phyloP scores from a whole-genome alignment of 805 yeast genomes.

The Candida golubevii region DNA sequence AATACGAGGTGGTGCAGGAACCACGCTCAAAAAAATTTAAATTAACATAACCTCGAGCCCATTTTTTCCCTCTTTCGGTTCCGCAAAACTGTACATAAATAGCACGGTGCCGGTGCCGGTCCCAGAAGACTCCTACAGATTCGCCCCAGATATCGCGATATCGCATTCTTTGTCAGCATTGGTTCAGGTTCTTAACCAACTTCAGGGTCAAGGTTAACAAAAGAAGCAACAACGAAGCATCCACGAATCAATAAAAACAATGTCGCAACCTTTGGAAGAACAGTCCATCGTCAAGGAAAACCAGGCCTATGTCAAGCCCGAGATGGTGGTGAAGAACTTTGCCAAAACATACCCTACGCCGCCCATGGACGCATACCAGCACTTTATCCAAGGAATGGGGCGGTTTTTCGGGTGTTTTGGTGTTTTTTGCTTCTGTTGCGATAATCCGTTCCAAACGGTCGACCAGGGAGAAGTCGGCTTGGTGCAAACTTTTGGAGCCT shows the following conservation, averaged over 20 bases:
- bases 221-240: no score
- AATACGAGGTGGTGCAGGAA: no score
- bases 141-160: no score
- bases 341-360: slow-evolving; percentile 41
- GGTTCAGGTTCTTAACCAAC: no score
- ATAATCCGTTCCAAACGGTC: slow-evolving; percentile 58
- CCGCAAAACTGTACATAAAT: no score
- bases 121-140: no score
- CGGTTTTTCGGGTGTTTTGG: slow-evolving; percentile 49
- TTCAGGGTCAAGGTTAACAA: no score
- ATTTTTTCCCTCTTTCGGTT: no score
- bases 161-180: no score
- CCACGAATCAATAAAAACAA: neutral
- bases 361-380: slow-evolving; percentile 38
- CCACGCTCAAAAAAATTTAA: no score
- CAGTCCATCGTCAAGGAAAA: slow-evolving; percentile 9
- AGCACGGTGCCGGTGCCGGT: no score
- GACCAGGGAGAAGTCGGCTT: slow-evolving; percentile 68
- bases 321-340: slow-evolving; percentile 39
- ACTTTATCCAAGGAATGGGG: slow-evolving; percentile 40
- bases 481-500: slow-evolving; percentile 61
- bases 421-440: slow-evolving; percentile 51
- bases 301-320: slow-evolving; percentile 27
- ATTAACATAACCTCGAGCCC: no score
- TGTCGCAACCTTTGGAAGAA: slow-evolving; percentile 5